Conservation (phyloP, 176 grass and related monocot genomes). For the Luzula sylvatica region DNA sequence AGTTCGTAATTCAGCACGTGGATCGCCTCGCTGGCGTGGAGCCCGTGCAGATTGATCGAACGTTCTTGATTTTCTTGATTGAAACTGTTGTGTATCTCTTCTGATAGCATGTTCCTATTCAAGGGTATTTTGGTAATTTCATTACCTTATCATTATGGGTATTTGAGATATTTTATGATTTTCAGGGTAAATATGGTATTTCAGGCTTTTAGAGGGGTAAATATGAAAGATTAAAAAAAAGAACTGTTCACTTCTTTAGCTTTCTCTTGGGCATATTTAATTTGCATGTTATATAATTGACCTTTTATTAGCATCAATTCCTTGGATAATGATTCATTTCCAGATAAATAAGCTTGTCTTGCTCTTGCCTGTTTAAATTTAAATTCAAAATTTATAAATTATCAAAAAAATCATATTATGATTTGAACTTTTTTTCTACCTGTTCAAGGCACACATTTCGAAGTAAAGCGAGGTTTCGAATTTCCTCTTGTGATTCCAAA, state of each 20-base stretch:
- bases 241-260: too few relatives aligned
- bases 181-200: too few relatives aligned
- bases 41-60: slow-evolving; percentile 56
- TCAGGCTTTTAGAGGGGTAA: too few relatives aligned
- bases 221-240: too few relatives aligned
- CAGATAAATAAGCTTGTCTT: slow-evolving; percentile 47
- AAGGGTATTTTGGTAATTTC: too few relatives aligned
- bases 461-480: slow-evolving; percentile 55
- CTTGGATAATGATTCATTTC: slow-evolving; percentile 55
- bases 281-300: slow-evolving; percentile 74
- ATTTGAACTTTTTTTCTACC: slow-evolving; percentile 44
- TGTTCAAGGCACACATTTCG: slow-evolving; percentile 69
- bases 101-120: slow-evolving; percentile 37
- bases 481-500: slow-evolving; percentile 67
- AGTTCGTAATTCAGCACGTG: slow-evolving; percentile 71
- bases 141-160: too few relatives aligned
- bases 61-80: slow-evolving; percentile 61
- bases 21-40: slow-evolving; percentile 54
- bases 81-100: too few relatives aligned
- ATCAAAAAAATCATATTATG: too few relatives aligned
- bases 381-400: background rate
- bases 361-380: slow-evolving; percentile 58
- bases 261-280: slow-evolving; percentile 71
- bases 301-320: slow-evolving; percentile 67
- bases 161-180: background rate